phyloP scores from a whole-genome alignment of 2,329 filamentous ascomycete genomes.

The Achaetomium macrosporum region DNA sequence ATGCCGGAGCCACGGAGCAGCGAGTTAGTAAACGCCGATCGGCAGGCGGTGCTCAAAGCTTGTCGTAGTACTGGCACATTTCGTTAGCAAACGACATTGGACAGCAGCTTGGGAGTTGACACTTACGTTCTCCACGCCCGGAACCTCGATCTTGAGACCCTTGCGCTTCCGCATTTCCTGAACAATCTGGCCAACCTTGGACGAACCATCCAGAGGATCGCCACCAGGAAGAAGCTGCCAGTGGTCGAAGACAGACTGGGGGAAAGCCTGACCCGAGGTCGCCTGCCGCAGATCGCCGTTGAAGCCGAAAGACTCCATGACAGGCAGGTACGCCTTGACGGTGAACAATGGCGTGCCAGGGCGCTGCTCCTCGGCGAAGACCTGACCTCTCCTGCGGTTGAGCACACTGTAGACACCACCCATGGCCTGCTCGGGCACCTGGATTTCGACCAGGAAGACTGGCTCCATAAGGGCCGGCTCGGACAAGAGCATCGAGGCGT shows the following conservation, averaged over 20 bases:
- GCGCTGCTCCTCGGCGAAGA: conserved; percentile 97
- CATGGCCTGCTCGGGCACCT: conserved; percentile 97
- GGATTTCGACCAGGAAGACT: conserved; percentile 98
- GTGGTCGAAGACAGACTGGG: conserved; percentile 97
- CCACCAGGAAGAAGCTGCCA: conserved; percentile 96
- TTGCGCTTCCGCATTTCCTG: conserved; percentile 95
- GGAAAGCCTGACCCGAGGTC: conserved; percentile 98
- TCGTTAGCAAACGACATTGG: conserved; percentile 33
- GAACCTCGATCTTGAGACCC: conserved; percentile 96
- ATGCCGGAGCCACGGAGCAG: conserved; percentile 33
- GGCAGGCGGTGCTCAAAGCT: conserved; percentile 67
- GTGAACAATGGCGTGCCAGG: conserved; percentile 98
- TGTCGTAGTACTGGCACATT: conserved; percentile 84
- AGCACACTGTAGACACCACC: conserved; percentile 99
- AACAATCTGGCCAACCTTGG: conserved; percentile 79
- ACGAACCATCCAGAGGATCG: conserved; percentile 75
- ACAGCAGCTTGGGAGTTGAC: conserved; percentile 1
- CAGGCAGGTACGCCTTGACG: conserved; percentile 52
- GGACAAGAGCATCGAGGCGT: conserved; percentile 85
- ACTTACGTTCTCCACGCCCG: conserved; percentile 93
- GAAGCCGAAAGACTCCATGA: conserved; percentile 63
- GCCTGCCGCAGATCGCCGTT: conserved; percentile 90
- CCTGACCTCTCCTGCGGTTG: conserved; percentile 95
- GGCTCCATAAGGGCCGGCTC: conserved; percentile 91
- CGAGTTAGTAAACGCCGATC: conserved; percentile 39